Evolutionary conservation across 768 basidiomycete genomes (phyloP), one percentile per base, ranked within the genome.

Genomic region (Boletus patriciae): DNA sequence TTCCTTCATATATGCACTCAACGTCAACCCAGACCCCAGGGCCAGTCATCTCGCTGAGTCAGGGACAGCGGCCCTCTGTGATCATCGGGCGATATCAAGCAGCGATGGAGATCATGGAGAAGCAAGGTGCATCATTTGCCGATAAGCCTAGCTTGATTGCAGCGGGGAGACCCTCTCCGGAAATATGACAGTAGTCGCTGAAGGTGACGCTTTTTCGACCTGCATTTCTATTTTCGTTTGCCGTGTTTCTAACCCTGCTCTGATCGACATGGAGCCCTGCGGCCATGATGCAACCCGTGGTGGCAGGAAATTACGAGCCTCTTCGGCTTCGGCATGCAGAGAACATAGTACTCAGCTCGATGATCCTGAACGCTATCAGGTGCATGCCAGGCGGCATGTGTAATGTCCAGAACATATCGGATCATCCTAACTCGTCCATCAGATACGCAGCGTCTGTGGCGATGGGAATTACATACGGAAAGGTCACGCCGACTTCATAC

Each of bases 51-150:
- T 57, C 57, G 15, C 12, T 58, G 0, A 57, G 25, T 18, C 43
- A 57, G 8, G 57, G 57, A 4, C 25, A 54, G 15, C 50, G 48
- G 19, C 13, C 46, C 11, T 58, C 40, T 25, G 54, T 58, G 23
- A 12, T 58, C 15, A 57, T 58, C 3, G 57, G 57, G 9, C 43
- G 57, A 21, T 50, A 58, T 8, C 43, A 57, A 29, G 54, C 47
- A 12, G 57, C 54, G 36, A 58, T 58, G 55, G 57, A 58, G 23
- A 50, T 58, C 31, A 57, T 58, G 57, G 54, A 58, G 33, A 58
- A 58, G 43, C 47, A 58, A 23, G 57, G 54, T 19, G 54, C 38
- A 3, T 58, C 55, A 6, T 3, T 57, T 13, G 55, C 54, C 8
- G 57, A 58, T 12, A 37, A 54, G 15, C 57, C 54, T 4, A 38